Conservation (phyloP, 106 monocot species). For the Phalaenopsis aphrodite region DNA sequence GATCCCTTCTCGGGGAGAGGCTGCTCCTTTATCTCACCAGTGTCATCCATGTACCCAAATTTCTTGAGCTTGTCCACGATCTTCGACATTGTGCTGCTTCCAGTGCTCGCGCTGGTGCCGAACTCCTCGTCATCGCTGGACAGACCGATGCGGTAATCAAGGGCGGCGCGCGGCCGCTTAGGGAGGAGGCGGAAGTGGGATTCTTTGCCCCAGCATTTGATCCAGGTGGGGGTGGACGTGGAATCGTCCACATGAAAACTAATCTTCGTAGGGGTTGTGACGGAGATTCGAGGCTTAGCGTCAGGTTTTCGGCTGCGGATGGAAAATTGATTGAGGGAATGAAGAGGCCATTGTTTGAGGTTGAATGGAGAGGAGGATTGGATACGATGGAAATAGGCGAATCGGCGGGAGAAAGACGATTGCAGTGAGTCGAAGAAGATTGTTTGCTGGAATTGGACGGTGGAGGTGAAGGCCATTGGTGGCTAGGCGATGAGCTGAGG, state of each 20-base stretch:
- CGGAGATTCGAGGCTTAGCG: constrained; percentile 3
- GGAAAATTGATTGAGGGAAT: neutral
- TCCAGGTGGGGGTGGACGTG: constrained; percentile 16
- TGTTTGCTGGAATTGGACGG: constrained; percentile 24
- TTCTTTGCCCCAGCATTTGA: constrained; percentile 25
- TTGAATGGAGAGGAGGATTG: constrained; percentile 9
- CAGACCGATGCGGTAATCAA: constrained; percentile 44
- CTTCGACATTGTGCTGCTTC: constrained; percentile 67
- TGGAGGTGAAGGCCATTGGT: constrained; percentile 21
- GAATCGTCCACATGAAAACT: neutral
- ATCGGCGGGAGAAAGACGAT: constrained; percentile 11
- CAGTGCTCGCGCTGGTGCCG: constrained; percentile 62
- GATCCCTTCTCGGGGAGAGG: constrained; percentile 60
- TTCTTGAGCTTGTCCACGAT: constrained; percentile 75
- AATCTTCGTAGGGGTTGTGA: neutral
- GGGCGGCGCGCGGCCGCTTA: constrained; percentile 20
- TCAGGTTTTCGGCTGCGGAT: constrained; percentile 7
- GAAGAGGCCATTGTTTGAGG: constrained; percentile 5
- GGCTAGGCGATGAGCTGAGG: neutral
- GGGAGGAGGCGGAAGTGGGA: constrained; percentile 14
- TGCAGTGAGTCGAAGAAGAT: constrained; percentile 30
- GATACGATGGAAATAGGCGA: constrained; percentile 7
- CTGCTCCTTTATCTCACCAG: constrained; percentile 10
- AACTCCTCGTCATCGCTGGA: constrained; percentile 61
- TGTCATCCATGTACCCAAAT: constrained; percentile 67